phyloP scores from a whole-genome alignment of 139 green algal species.

The Chlamydomonas applanata region DNA sequence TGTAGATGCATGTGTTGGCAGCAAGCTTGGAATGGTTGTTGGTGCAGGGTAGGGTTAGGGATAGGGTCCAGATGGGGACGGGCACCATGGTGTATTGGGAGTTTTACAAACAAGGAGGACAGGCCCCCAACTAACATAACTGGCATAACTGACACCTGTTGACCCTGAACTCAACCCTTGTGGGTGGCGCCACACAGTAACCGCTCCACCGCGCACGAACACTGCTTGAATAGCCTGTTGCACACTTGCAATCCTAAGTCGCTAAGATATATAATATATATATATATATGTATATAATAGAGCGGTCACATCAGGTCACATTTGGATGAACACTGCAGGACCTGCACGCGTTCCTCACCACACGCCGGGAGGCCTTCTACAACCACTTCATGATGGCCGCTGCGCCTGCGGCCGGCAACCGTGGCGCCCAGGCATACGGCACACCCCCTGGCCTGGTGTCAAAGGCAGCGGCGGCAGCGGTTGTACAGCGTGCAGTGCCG shows the following conservation, averaged over 20 bases:
- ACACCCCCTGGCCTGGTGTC: slow-evolving; percentile 1
- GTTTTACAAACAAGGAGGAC: too few relatives aligned
- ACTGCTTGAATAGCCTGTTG: too few relatives aligned
- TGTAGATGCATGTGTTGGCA: too few relatives aligned
- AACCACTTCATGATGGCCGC: slow-evolving; percentile 18
- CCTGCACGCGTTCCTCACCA: background rate
- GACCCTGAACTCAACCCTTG: too few relatives aligned
- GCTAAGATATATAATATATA: background rate
- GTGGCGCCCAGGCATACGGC: background rate
- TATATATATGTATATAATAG: background rate
- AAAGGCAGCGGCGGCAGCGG: background rate
- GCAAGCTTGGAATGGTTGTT: too few relatives aligned
- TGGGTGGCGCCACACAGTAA: too few relatives aligned
- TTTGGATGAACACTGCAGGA: slow-evolving; percentile 12
- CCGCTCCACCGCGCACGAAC: too few relatives aligned
- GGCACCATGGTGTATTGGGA: too few relatives aligned
- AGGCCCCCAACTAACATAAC: background rate
- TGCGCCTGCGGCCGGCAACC: background rate
- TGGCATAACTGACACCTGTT: slow-evolving; percentile 12
- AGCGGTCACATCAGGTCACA: too few relatives aligned
- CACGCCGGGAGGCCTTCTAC: slow-evolving; percentile 9
- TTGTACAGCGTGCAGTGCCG: slow-evolving; percentile 9
- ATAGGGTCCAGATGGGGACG: too few relatives aligned
- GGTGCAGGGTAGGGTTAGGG: too few relatives aligned
- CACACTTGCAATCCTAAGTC: background rate